Conservation (phyloP, 2,329 filamentous ascomycete genomes). For the Aureobasidium uvarum region DNA sequence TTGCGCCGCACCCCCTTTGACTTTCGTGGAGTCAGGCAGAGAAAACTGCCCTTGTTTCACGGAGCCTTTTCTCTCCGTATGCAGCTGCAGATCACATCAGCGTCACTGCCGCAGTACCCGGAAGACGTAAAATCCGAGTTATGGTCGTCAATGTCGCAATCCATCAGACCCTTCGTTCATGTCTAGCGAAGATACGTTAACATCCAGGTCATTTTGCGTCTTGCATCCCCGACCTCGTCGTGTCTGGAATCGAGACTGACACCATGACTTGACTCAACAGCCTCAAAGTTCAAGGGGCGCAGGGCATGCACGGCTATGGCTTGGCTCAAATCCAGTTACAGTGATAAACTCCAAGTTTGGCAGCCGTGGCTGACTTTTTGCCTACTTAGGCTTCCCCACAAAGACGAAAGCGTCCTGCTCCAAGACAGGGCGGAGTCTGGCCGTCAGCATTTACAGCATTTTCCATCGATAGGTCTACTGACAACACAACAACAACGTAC, state of each 20-base stretch:
- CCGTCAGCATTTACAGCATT: not conserved
- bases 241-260: not conserved
- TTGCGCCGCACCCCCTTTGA: conserved; percentile 12
- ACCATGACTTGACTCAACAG: not conserved
- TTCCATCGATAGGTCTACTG: not conserved
- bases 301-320: conserved; percentile 3
- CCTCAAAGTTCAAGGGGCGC: not conserved
- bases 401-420: conserved; percentile 11
- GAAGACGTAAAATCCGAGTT: not conserved
- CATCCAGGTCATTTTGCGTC: not conserved
- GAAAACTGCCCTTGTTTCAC: conserved; percentile 2
- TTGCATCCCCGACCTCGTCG: not conserved
- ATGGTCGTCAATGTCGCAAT: not conserved
- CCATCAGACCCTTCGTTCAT: not conserved
- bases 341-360: conserved; percentile 9
- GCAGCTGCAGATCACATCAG: conserved; percentile 22
- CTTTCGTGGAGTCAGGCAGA: conserved; percentile 12
- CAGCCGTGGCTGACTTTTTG: conserved; percentile 16
- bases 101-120: conserved; percentile 21
- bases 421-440: conserved; percentile 20
- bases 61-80: conserved; percentile 8
- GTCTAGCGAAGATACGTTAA: not conserved
- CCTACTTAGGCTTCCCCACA: conserved; percentile 9
- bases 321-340: conserved; percentile 15
- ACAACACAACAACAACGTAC: not conserved